phyloP scores from a whole-genome alignment of 176 grass and related monocot genomes.

The Thalia dealbata region DNA sequence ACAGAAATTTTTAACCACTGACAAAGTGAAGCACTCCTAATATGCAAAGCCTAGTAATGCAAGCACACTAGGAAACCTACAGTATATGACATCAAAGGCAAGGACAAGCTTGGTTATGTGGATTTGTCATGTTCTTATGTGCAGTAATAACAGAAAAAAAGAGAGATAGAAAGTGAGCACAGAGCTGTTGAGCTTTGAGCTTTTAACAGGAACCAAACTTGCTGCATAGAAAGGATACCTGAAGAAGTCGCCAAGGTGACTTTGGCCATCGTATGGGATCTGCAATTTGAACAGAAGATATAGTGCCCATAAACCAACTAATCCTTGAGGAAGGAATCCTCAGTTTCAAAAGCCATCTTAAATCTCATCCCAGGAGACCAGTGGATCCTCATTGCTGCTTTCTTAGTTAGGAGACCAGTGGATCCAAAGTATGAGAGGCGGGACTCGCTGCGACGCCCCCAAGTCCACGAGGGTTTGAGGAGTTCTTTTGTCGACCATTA shows the following conservation, averaged over 20 bases:
- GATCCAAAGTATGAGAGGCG: constrained; percentile 53
- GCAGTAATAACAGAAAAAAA: no score
- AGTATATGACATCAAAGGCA: no score
- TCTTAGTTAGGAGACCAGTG: constrained; percentile 30
- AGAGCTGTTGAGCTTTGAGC: no score
- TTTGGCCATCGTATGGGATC: constrained; percentile 12
- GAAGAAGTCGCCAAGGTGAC: constrained; percentile 17
- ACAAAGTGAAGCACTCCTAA: not conserved
- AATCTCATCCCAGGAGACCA: constrained; percentile 21
- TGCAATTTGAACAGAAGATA: constrained; percentile 11
- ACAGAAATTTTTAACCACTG: not conserved
- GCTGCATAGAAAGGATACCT: constrained; percentile 1
- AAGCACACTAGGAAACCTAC: not conserved
- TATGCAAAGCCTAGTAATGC: not conserved
- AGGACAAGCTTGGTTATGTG: not conserved
- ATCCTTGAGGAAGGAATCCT: constrained; percentile 20
- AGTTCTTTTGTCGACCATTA: no score
- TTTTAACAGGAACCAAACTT: not conserved
- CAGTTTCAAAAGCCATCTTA: constrained; percentile 22
- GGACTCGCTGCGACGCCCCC: constrained; percentile 20
- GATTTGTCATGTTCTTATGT: not conserved
- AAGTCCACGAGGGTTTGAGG: constrained; percentile 20
- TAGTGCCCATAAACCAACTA: constrained; percentile 18
- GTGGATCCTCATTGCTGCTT: constrained; percentile 17
- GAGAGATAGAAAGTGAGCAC: not conserved